Base-by-base conservation (phyloP, 1,284 basidiomycete genomes). In the Somion occarium region DNA sequence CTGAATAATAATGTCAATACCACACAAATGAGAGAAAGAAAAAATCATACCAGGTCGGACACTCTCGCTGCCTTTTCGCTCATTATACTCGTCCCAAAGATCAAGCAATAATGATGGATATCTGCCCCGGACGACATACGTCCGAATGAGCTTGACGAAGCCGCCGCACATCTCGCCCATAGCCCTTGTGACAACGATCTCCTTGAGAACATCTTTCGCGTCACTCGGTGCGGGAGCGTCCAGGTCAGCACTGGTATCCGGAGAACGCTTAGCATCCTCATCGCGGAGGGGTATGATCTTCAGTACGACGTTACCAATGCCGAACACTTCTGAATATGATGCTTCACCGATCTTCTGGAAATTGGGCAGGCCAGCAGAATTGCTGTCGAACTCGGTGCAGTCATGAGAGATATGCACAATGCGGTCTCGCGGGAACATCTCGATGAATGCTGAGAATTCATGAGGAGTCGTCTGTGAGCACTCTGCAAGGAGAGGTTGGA, bases 311-410 rank as follows among this genome's bases (percentile, higher is more conserved):
- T 86, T 80, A 1, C 85, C 83, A 46, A 94, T 83, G 3, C 86
- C 86, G 69, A 93, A 99, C n/a, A 99, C 97, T 64, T 99, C 96
- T 0, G 93, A 97, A 68, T 91, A 99, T 45, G 91, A 93, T 11
- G 96, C 96, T 70, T 99, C 96, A 43, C 95, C 96, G 49, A 98
- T 85, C 70, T 99, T 99, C 56, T 72, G 74, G 66, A 91, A 90
- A 1, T 38, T 39, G 12, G 56, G 52, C 34, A 46, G 61, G 15
- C 58, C 53, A 18, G 63, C 60, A 19, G 61, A 53, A 43, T 67
- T 47, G 39, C 56, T 26, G 30, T 51, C 34, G 25, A 26, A 42
- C 46, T 51, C 56, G 23, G 56, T 60, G n/a, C n/a, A n/a, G 15
- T 54, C 56, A 15, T 62, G 61, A 12, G 48, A 57, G 39, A 61